These are phyloP conservation scores for Entomortierella parvispora DNA, from an alignment of 192 early-diverging fungal species.

Conservation along the genomic window DNA sequence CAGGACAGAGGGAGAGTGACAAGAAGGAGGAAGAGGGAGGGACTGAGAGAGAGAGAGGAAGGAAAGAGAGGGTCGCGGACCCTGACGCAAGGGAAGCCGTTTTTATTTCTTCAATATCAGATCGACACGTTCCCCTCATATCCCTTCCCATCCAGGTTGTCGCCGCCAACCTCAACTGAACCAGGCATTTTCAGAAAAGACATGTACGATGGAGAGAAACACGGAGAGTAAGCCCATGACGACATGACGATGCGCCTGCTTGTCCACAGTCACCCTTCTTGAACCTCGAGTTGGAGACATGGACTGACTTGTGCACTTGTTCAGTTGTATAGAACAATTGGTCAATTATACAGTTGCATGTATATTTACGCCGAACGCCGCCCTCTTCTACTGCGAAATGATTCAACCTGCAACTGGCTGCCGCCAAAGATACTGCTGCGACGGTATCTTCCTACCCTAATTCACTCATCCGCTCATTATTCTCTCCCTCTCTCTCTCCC, in stretches of 20 bases:
- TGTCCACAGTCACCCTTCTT: not conserved
- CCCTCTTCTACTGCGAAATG: not conserved
- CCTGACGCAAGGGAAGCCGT: not conserved
- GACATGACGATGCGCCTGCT: not conserved
- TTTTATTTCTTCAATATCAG: not conserved
- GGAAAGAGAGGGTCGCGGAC: not conserved
- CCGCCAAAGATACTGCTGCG: not conserved
- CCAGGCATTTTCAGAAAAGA: not conserved
- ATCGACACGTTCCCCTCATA: not conserved
- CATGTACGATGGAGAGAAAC: constrained; percentile 2
- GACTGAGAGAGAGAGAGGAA: not conserved
- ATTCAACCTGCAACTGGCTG: not conserved
- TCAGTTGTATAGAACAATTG: too few relatives aligned
- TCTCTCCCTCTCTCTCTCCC: constrained; percentile 1
- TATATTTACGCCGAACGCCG: too few relatives aligned
- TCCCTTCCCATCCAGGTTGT: not conserved
- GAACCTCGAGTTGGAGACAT: too few relatives aligned
- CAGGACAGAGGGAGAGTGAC: not conserved
- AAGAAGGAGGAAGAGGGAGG: not conserved
- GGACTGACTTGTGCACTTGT: not conserved
- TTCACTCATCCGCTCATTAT: not conserved
- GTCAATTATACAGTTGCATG: too few relatives aligned
- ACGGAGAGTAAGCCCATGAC: not conserved
- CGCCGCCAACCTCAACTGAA: too few relatives aligned
- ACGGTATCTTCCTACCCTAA: not conserved